Conservation (phyloP, 495 filamentous ascomycete genomes). For the Xylaria acuta region DNA sequence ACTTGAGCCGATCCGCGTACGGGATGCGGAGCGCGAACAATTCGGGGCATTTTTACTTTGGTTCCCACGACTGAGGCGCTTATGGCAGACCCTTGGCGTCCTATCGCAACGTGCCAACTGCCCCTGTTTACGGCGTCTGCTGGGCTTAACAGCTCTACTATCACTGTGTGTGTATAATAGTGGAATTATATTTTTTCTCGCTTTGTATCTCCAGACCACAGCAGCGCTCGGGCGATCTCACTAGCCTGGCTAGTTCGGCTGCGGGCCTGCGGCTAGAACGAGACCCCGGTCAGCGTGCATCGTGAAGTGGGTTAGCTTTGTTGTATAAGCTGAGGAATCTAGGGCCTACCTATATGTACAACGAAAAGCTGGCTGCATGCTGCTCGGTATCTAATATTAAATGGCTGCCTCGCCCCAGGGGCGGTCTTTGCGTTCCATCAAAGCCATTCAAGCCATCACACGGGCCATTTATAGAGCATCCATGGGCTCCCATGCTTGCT, state of each 20-base stretch:
- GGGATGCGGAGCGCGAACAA: conserved; percentile 1
- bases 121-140: conserved; percentile 14
- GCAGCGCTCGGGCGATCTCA: conserved; percentile 5
- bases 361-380: conserved; percentile 12
- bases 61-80: background rate
- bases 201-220: conserved; percentile 3
- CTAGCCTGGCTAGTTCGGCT: background rate
- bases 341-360: background rate
- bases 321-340: conserved; percentile 24
- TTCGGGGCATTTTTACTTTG: background rate
- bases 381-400: conserved; percentile 18
- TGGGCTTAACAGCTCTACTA: conserved; percentile 7
- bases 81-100: conserved; percentile 11
- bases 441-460: background rate
- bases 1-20: conserved; percentile 1
- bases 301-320: conserved; percentile 22
- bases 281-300: conserved; percentile 27
- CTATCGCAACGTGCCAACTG: conserved; percentile 4
- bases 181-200: conserved; percentile 5
- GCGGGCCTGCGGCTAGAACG: conserved; percentile 10
- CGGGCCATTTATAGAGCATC: conserved; percentile 7
- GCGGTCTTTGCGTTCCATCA: background rate
- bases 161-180: background rate
- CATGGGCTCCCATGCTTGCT: conserved; percentile 15
- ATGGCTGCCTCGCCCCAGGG: conserved; percentile 17